Base-by-base conservation (phyloP, 2,329 filamentous ascomycete genomes). In the Dactylellina leptospora region DNA sequence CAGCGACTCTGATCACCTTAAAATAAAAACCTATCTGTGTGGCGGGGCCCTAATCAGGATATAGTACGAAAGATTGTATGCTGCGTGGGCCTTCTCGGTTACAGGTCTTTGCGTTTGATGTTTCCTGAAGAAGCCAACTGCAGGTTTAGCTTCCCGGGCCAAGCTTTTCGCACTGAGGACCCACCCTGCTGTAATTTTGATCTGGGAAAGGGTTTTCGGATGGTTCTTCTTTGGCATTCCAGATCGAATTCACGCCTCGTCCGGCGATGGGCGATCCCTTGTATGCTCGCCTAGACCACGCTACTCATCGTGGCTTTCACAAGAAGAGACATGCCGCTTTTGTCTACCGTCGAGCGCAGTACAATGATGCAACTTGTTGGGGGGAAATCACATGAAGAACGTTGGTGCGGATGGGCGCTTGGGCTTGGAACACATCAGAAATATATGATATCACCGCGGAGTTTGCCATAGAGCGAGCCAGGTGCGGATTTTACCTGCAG, bases 61-160 rank as follows among this genome's bases (percentile, higher is more conserved):
- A n/a, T 25, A 11, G 36, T 40, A n/a, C 36, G 8, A n/a, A 20
- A 22, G 8, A 50, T 53, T 23, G n/a, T 23, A 23, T 22, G 8
- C 33, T 23, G 16, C 6, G 22, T 55, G 48, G 48, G 47, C 30
- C 18, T 16, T 28, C 33, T 68, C 53, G 53, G 62, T 53, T 66
- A 59, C 18, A 27, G 13, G 62, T 40, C 45, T 36, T 54, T 71
- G 58, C 68, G 45, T 72, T 64, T 72, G 51, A 56, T 64, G 30
- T 23, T 60, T 64, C 59, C 59, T 48, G 27, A 64, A 54, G 28
- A 36, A 55, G 68, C 51, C 18, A 22, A 38, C 10, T 72, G 59
- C 59, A 64, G 59, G 4, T 40, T 36, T 72, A 40, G 47, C 13
- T 48, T 60, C 30, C 58, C 47, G 45, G 40, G 53, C 59, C 56